Evolutionary conservation across 495 filamentous ascomycete genomes (phyloP).

Genomic region (Hyaloscypha bicolor): DNA sequence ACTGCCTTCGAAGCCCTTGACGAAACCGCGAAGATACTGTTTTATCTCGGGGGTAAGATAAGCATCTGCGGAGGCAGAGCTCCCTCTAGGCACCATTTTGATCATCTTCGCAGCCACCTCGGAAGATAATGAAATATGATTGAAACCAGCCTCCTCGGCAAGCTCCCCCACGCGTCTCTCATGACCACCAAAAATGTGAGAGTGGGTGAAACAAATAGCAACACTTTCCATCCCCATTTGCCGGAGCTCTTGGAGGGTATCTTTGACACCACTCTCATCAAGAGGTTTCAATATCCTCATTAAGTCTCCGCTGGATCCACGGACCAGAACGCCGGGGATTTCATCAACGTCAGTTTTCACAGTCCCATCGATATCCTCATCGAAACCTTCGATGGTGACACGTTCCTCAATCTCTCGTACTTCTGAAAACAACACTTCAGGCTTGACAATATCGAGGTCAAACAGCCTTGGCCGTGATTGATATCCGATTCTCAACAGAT

Average conservation of each 20-base stretch:
- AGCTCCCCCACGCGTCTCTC: conserved; percentile 67
- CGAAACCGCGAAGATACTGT: conserved; percentile 90
- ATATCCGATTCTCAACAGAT: conserved; percentile 87
- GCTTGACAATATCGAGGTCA: conserved; percentile 75
- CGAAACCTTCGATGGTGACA: conserved; percentile 70
- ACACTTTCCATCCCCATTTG: conserved; percentile 49
- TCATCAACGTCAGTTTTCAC: neutral
- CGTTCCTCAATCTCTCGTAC: conserved; percentile 82
- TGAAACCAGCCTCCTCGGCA: conserved; percentile 71
- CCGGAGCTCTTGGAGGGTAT: neutral
- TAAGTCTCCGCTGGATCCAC: neutral
- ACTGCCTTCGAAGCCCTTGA: conserved; percentile 69
- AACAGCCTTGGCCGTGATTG: conserved; percentile 82
- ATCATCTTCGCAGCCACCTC: conserved; percentile 89
- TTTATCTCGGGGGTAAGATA: conserved; percentile 95
- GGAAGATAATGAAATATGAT: conserved; percentile 70
- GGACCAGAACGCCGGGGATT: conserved; percentile 3
- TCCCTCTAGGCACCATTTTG: conserved; percentile 81
- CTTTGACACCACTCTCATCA: too few relatives aligned
- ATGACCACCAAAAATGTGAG: conserved; percentile 62
- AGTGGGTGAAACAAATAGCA: conserved; percentile 76
- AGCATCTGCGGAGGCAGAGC: conserved; percentile 92
- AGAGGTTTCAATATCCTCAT: neutral
- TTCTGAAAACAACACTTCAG: conserved; percentile 72
- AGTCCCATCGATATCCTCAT: neutral